A percentile compares a stretch with the other conserved stretches of the same genome.
Evolutionary conservation across 305 asterid species (phyloP).

Genomic region (Solanum chacoense): DNA sequence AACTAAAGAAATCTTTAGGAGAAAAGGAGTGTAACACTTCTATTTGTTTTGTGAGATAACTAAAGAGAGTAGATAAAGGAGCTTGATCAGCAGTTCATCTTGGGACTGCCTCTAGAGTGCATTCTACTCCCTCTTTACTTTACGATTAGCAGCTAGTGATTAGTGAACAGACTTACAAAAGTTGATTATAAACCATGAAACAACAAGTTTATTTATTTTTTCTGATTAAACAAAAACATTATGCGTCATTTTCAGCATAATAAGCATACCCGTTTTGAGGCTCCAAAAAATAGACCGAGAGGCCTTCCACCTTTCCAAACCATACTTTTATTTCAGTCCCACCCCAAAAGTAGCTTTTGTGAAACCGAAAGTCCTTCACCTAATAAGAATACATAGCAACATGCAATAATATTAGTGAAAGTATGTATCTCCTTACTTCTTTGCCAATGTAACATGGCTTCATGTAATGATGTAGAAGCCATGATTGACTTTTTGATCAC

Average conservation of each 20-base stretch:
- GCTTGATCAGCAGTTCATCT: not conserved
- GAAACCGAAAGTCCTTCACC: constrained; percentile 79
- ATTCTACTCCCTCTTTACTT: not conserved
- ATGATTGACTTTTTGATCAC: not conserved
- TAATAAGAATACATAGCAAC: constrained; percentile 18
- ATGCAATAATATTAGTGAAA: not conserved
- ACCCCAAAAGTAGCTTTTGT: constrained; percentile 77
- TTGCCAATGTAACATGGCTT: not conserved
- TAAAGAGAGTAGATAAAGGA: not conserved
- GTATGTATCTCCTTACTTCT: not conserved
- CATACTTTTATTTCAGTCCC: constrained; percentile 94
- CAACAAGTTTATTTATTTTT: not conserved
- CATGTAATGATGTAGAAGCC: not conserved
- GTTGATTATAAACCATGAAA: not conserved
- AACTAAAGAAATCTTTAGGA: not conserved
- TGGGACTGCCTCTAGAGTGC: not conserved
- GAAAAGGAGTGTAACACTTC: not conserved
- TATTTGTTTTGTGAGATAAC: not conserved
- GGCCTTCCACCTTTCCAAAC: constrained; percentile 93
- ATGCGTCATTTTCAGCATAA: not conserved
- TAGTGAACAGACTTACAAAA: not conserved
- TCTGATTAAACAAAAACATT: not conserved
- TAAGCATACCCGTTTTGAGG: constrained; percentile 90
- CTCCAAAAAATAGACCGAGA: constrained; percentile 89
- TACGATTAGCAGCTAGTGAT: not conserved